phyloP scores from a whole-genome alignment of 2,329 filamentous ascomycete genomes.

The Aspergillus thermomutatus region DNA sequence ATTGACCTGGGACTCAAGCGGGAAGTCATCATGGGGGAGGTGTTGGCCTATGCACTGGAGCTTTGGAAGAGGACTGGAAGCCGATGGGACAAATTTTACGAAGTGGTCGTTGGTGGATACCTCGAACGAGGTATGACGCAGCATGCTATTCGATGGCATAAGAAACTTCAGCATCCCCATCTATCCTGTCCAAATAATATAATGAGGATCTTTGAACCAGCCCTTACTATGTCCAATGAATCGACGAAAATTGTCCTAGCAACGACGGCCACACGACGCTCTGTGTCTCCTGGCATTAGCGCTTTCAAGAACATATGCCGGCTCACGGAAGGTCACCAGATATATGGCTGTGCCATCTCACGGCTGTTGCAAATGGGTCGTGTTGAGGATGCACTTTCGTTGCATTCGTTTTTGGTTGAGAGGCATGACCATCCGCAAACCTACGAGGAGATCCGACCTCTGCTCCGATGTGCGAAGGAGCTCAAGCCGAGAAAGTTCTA shows the following conservation, averaged over 20 bases:
- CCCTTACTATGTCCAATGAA: constrained; percentile 21
- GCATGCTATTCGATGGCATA: constrained; percentile 37
- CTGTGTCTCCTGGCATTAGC: constrained; percentile 23
- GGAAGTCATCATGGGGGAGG: constrained; percentile 30
- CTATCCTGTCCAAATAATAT: constrained; percentile 30
- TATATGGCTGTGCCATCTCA: constrained; percentile 45
- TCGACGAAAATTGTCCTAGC: constrained; percentile 11
- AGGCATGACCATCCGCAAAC: constrained; percentile 41
- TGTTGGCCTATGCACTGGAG: constrained; percentile 37
- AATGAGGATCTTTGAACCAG: constrained; percentile 25
- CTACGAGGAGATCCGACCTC: constrained; percentile 36
- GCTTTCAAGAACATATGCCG: constrained; percentile 44
- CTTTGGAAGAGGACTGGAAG: constrained; percentile 39
- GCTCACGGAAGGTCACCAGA: constrained; percentile 32
- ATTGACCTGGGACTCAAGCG: constrained; percentile 34
- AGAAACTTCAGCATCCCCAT: constrained; percentile 32
- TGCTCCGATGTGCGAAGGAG: constrained; percentile 38
- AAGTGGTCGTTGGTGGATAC: constrained; percentile 36
- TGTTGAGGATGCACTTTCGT: constrained; percentile 39
- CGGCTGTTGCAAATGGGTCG: constrained; percentile 36
- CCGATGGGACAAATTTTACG: constrained; percentile 36
- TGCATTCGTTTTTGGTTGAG: constrained; percentile 46
- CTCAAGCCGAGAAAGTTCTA: constrained; percentile 27
- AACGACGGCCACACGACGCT: constrained; percentile 5
- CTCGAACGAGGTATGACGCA: constrained; percentile 26